These are phyloP conservation scores for Candida sanyaensis DNA, from an alignment of 1,139 yeast species.

Conservation along the genomic window DNA sequence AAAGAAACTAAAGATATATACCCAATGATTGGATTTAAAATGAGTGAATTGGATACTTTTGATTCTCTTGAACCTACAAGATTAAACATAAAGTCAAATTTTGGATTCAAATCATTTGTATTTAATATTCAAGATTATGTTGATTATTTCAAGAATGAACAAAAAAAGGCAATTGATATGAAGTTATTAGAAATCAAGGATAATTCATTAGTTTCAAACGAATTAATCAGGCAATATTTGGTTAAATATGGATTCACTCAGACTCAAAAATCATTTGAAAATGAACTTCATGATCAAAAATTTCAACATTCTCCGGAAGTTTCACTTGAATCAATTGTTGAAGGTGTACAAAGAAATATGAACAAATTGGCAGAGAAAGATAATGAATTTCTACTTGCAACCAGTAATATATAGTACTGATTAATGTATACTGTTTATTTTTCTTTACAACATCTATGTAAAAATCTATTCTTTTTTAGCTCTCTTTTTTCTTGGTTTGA, in stretches of 20 bases:
- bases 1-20: conserved; percentile 24
- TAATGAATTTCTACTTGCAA: conserved; percentile 26
- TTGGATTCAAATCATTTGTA: conserved; percentile 68
- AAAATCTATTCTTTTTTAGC: conserved; percentile 4
- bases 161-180: conserved; percentile 24
- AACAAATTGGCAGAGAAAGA: conserved; percentile 8
- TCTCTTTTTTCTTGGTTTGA: conserved; percentile 6
- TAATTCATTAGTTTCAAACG: conserved; percentile 44
- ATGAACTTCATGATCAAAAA: background rate
- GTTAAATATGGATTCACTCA: conserved; percentile 73
- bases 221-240: conserved; percentile 67
- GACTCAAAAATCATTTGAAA: conserved; percentile 42
- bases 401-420: background rate
- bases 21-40: conserved; percentile 44
- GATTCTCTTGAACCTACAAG: conserved; percentile 8
- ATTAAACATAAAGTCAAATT: conserved; percentile 56
- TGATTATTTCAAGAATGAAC: conserved; percentile 36
- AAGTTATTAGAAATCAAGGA: conserved; percentile 18
- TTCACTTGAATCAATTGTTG: conserved; percentile 28
- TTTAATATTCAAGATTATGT: conserved; percentile 75
- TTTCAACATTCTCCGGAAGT: background rate
- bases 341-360: conserved; percentile 35
- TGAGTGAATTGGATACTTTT: conserved; percentile 25
- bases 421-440: no score
- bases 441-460: background rate